These are phyloP conservation scores for Berkeleyomyces basicola DNA, from an alignment of 2,329 filamentous ascomycete genomes.

Conservation along the genomic window DNA sequence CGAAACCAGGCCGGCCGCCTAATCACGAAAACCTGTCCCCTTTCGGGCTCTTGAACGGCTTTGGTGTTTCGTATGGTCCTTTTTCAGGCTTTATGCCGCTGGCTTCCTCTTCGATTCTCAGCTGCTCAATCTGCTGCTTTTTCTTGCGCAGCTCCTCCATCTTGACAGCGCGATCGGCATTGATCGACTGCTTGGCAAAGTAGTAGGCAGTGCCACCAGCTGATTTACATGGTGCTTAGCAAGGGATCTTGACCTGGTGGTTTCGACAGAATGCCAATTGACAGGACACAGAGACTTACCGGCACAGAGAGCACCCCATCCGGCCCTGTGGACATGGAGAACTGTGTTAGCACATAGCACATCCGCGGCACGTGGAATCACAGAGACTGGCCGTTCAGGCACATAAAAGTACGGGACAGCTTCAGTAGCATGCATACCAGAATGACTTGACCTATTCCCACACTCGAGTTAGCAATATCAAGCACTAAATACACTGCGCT, in stretches of 20 bases:
- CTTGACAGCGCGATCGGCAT: conserved; percentile 64
- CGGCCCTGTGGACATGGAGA: conserved; percentile 42
- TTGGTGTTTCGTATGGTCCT: conserved; percentile 55
- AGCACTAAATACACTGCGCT: not conserved
- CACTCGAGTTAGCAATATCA: conserved; percentile 12
- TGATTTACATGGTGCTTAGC: conserved; percentile 20
- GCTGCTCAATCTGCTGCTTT: conserved; percentile 33
- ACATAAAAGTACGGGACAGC: not conserved
- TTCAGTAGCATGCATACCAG: conserved; percentile 30
- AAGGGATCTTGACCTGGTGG: not conserved
- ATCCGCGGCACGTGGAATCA: not conserved
- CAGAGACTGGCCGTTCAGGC: not conserved
- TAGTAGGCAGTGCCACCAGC: conserved; percentile 86
- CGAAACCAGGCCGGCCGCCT: not conserved
- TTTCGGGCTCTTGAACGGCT: conserved; percentile 60
- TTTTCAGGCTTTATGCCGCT: conserved; percentile 20
- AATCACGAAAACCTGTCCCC: conserved; percentile 69
- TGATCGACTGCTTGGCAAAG: conserved; percentile 90
- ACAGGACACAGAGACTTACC: conserved; percentile 34
- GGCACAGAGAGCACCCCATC: conserved; percentile 77
- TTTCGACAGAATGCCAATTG: not conserved
- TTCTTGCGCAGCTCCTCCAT: conserved; percentile 50
- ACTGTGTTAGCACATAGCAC: not conserved
- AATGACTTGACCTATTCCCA: conserved; percentile 42
- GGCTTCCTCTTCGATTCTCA: conserved; percentile 6